A percentile compares a stretch with the other conserved stretches of the same genome.
Conservation (phyloP, 1,139 yeast species). For the Pichia sp. region DNA sequence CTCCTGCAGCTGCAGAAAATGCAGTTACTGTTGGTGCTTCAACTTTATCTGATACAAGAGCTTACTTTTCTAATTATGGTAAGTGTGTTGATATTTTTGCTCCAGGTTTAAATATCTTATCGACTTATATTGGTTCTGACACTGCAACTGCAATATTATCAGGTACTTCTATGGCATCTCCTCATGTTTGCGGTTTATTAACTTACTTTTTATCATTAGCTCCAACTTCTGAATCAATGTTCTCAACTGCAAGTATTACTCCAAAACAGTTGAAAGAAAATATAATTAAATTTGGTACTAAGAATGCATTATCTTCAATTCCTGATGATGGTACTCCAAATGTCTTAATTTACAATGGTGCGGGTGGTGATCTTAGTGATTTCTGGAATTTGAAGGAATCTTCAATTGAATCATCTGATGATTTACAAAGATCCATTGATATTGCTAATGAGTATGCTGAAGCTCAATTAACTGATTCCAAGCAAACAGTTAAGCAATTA, state of each 20-base stretch:
- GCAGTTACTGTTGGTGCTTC: conserved; percentile 84
- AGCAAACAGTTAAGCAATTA: conserved; percentile 22
- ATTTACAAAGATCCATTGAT: conserved; percentile 18
- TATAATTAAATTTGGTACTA: conserved; percentile 73
- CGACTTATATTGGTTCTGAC: conserved; percentile 83
- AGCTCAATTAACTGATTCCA: conserved; percentile 16
- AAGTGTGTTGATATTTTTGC: conserved; percentile 81
- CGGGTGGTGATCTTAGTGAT: conserved; percentile 67
- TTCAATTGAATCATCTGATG: conserved; percentile 15
- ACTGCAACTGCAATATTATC: conserved; percentile 84
- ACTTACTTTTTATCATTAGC: conserved; percentile 87
- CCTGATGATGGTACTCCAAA: conserved; percentile 76
- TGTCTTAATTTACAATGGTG: conserved; percentile 88
- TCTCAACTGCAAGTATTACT: conserved; percentile 51
- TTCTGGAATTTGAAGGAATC: conserved; percentile 49
- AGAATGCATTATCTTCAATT: conserved; percentile 59
- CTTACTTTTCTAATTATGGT: conserved; percentile 79
- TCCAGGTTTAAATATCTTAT: conserved; percentile 74
- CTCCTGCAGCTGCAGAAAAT: conserved; percentile 73
- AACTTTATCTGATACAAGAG: conserved; percentile 66
- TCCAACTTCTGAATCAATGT: conserved; percentile 78
- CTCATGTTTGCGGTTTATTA: conserved; percentile 88
- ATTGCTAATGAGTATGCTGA: conserved; percentile 19
- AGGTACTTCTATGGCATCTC: conserved; percentile 99
- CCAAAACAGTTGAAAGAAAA: conserved; percentile 89